A percentile compares a stretch with the other conserved stretches of the same genome.
phyloP scores from a whole-genome alignment of 163 green algal genomes.

The Chlorella variabilis region DNA sequence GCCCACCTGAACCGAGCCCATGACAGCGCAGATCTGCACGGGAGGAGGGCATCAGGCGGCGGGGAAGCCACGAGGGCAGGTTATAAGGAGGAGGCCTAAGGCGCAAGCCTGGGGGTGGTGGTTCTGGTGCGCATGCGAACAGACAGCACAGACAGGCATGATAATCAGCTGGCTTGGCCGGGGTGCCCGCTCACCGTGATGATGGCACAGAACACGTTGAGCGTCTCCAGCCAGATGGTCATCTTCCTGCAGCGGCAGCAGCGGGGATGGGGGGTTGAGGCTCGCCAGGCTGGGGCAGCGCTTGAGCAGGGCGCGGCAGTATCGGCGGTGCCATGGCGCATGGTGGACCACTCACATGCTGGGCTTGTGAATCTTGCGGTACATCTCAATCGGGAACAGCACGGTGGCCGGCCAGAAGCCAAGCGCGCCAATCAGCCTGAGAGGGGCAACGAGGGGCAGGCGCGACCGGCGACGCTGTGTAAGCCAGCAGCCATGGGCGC shows the following conservation, averaged over 20 bases:
- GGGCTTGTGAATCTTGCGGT: constrained; percentile 24
- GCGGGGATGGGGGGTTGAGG: background rate
- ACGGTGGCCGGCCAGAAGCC: constrained; percentile 62
- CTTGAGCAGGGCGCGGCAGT: no score
- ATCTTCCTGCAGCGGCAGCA: background rate
- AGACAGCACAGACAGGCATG: no score
- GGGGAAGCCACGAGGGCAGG: no score
- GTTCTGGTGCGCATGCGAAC: no score
- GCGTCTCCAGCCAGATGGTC: constrained; percentile 31
- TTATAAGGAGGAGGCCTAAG: no score
- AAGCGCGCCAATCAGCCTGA: constrained; percentile 54
- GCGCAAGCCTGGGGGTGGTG: no score
- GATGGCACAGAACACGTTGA: constrained; percentile 54
- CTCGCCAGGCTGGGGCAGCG: background rate
- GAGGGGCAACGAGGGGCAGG: background rate
- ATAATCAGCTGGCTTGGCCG: no score
- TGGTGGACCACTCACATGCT: background rate
- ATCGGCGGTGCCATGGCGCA: background rate
- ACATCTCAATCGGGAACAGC: constrained; percentile 55
- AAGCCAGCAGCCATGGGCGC: background rate
- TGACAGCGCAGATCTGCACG: constrained; percentile 30
- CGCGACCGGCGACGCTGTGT: no score
- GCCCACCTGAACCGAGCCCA: constrained; percentile 37
- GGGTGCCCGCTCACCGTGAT: constrained; percentile 36
- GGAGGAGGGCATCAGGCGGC: no score